Conservation (phyloP, 441 rosid species). For the Syzygium syzygioides region DNA sequence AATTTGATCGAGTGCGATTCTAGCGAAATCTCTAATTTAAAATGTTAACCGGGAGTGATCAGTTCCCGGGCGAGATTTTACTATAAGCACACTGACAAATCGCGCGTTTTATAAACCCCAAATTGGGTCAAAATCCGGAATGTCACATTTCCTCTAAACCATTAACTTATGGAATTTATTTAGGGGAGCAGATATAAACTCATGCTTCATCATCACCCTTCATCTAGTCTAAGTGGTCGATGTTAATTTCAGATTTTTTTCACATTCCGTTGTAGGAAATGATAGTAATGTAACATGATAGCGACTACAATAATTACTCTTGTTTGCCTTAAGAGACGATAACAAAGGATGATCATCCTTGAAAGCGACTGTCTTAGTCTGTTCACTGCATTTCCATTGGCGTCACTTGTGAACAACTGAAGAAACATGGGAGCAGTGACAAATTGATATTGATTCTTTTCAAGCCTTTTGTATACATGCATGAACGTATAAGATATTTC, state of each 20-base stretch:
- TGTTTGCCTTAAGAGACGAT: neutral
- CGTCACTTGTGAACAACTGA: neutral
- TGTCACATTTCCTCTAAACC: conserved; percentile 1
- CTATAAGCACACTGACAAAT: too few species aligned
- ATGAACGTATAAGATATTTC: neutral
- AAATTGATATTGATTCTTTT: neutral
- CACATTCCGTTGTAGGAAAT: neutral
- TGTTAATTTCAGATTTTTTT: neutral
- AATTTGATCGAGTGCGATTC: too few species aligned
- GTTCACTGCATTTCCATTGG: neutral
- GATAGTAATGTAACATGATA: neutral
- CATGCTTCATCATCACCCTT: neutral
- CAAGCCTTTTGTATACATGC: neutral
- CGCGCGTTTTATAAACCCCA: too few species aligned
- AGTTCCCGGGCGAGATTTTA: too few species aligned
- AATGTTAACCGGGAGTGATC: too few species aligned
- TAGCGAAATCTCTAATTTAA: too few species aligned
- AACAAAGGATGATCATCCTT: neutral
- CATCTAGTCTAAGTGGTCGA: neutral
- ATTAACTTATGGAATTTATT: neutral
- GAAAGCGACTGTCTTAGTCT: neutral
- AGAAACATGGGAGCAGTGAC: neutral
- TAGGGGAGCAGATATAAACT: neutral
- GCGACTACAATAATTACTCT: neutral
- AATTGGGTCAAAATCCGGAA: too few species aligned